Base-by-base conservation (phyloP, 140 eudicot genomes). In the Ambrosia hybrid region DNA sequence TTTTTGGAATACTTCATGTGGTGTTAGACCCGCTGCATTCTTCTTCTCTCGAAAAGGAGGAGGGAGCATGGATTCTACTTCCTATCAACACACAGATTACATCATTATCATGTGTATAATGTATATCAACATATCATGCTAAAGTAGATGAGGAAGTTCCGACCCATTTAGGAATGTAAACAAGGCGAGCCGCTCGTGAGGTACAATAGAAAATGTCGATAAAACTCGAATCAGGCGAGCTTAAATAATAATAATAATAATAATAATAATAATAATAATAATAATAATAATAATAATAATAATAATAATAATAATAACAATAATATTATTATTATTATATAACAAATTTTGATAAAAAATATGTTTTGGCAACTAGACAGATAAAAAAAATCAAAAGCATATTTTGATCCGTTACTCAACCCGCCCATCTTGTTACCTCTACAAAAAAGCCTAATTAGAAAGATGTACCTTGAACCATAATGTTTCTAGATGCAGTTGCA, bases 401-500 rank as follows among this genome's bases (percentile, higher is more conserved):
- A 21, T 21, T 21, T 21, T 21, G 26, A 21, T 21, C 26, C 26
- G 26, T 21, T 21, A 21, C 26, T 21, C 26, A 21, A 21, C 26
- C 26, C 26, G 26, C 26, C 26, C 26, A 21, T 21, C 26, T 21
- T 21, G 26, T 21, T 21, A 21, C 26, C 26, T 21, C 26, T 21
- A 21, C 26, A 21, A 21, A 21, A n/a, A 21, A 21, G 26, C 26
- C 34, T 30, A 30, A 30, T 1, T 30, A 30, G 34, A 2, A 30
- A 30, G 34, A 30, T 30, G 34, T 46, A 84, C 89, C 86, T 84
- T 77, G 55, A 61, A 84, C 89, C 89, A 84, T 10, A 74, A 36
- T n/a, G 77, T 56, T 65, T 84, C 89, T 15, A 75, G 45, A 34
- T 80, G 85, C 88, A 84, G 77, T 53, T 80, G 88, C 17, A 65